phyloP scores from a whole-genome alignment of 106 monocot species.

The Triglochin maritima region DNA sequence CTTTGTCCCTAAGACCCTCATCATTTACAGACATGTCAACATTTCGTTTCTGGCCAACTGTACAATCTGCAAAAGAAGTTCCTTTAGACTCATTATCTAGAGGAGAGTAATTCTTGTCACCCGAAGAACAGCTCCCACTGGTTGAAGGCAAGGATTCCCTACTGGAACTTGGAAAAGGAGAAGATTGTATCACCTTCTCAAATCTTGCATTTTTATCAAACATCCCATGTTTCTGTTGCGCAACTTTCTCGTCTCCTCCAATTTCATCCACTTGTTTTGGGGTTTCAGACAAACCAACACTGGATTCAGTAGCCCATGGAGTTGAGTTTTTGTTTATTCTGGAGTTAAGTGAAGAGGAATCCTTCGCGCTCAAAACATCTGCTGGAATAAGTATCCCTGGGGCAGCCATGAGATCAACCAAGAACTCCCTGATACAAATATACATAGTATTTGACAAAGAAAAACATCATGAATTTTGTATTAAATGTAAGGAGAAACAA shows the following conservation, averaged over 20 bases:
- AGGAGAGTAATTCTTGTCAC: slow-evolving; percentile 15
- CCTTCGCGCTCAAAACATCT: slow-evolving; percentile 60
- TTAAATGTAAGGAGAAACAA: too few species aligned
- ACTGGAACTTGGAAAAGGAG: slow-evolving; percentile 19
- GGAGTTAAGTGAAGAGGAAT: slow-evolving; percentile 31
- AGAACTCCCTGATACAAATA: slow-evolving; percentile 53
- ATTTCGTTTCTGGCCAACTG: slow-evolving; percentile 21
- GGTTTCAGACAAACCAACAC: slow-evolving; percentile 5
- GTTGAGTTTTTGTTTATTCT: slow-evolving; percentile 14
- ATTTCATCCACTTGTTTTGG: background rate
- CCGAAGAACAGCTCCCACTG: slow-evolving; percentile 34
- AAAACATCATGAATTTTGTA: background rate
- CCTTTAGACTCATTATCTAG: slow-evolving; percentile 14
- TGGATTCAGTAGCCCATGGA: slow-evolving; percentile 16
- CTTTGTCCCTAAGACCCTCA: slow-evolving; percentile 10
- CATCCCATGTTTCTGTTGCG: slow-evolving; percentile 7
- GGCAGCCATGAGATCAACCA: slow-evolving; percentile 99
- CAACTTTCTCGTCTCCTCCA: background rate
- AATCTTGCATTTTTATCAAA: slow-evolving; percentile 17
- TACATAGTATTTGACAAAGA: background rate
- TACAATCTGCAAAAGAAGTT: slow-evolving; percentile 12
- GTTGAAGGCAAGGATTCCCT: slow-evolving; percentile 21
- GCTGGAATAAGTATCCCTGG: slow-evolving; percentile 92
- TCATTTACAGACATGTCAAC: slow-evolving; percentile 4
- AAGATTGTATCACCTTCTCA: slow-evolving; percentile 15